Evolutionary conservation across 805 yeast species (phyloP), one percentile per base, ranked within the genome.

Genomic region (Debaryomyces tyrocola): DNA sequence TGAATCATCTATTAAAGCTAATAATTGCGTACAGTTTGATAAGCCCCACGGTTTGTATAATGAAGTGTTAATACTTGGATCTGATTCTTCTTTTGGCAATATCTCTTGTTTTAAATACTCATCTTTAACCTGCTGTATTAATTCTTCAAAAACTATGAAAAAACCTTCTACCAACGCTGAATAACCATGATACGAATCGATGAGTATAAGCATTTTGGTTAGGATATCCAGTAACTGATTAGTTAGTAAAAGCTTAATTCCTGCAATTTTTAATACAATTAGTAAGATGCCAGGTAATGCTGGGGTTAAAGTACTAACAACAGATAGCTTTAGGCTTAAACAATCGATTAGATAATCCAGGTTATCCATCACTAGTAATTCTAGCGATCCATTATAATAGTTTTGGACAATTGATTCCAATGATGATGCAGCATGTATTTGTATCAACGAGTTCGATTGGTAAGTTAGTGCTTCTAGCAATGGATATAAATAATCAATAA

Each of bases 121-220:
- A 7, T 21, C 37, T 34, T 24, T 53, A 15, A 50, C 54, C 56
- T 83, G 83, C 28, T 66, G 64, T 6, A 83, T 69, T 4, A 88
- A 63, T 20, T 81, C 83, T 44, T 78, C 78, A 56, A 91, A 89
- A 0, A 89, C 85, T 2, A 75, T 65, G 50, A 90, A 87, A 48
- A 89, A 84, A 1, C 89, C 88, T 47, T 84, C 84, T 44, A 88
- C 83, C 14, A 94, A 67, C 12, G 74, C 70, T 1, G 83, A 69
- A 62, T 92, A 92, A 0, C 92, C 95, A 65, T 91, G 96, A 58
- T 85, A 92, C 44, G 83, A 73, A 65, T 92, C 98, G 41, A 92
- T 72, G 31, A 91, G 67, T 15, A 84, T 80, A 62, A 92, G 90
- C 51, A 90, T 76, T 3, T 90, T 81, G 40, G 82, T 78, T 15